Evolutionary conservation across 2,329 filamentous ascomycete genomes (phyloP), one percentile per base, ranked within the genome.

Genomic region (Cladosporium cucumerinum): DNA sequence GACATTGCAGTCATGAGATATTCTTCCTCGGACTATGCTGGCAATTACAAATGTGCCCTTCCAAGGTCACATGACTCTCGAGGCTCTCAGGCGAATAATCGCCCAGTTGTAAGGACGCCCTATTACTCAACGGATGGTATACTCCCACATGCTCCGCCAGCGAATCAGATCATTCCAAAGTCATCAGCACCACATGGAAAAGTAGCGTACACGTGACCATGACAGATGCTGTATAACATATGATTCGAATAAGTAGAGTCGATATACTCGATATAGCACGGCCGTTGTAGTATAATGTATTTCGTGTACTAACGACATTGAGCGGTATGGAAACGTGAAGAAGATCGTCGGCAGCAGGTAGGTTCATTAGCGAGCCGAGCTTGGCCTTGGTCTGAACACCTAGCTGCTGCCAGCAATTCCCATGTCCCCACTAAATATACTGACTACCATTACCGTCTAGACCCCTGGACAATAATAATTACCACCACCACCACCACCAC

Each of bases 401-500:
- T 32, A 12, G 25, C 51, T 55, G 30, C 51, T 58, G 26, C 55
- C 34, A 58, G 23, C 55, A 58, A 39, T 43, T 43, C 25, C 23
- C 55, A 39, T 23, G 46, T 54, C 51, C 51, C 51, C 51, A 54
- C 51, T 54, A 54, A 54, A 46, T 46, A 46, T 54, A 54, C 51
- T 46, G 39, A 46, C 39, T 46, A 46, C 39, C 39, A 46, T 46
- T 46, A 4, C 39, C 39, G 30, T 54, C 51, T 54, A 54, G 51
- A 54, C 51, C 51, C 51, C 51, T 54, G 26, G 51, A n/a, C 51
- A n/a, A 28, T 54, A 32, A 28, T 30, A 21, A 28, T 21, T 32
- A 30, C 16, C 51, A 54, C 21, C 26, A 21, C 5, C 21, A 32
- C n/a, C n/a, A n/a, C n/a, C n/a, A 30, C 16, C 51, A 54, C 21